Base-by-base conservation (phyloP, 1,284 basidiomycete species). In the Naganishia cerealis region DNA sequence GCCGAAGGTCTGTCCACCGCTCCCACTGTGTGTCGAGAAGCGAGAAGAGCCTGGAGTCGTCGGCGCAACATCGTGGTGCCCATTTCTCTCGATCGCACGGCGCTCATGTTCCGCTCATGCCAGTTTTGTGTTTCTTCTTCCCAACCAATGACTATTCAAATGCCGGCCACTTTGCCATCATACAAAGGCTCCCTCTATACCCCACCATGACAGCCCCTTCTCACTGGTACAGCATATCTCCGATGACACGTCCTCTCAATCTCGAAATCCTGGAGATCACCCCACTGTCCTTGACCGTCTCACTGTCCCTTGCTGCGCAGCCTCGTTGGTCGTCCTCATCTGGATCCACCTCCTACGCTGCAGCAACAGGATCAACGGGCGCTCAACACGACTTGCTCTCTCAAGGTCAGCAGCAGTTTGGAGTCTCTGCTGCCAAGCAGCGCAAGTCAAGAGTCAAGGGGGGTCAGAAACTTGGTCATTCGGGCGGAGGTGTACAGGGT, bases 181-280 rank as follows among this genome's bases (percentile, higher is more conserved):
- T 26, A 42, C 10, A 13, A 50, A n/a, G n/a, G 24, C 8, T 18
- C 50, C 38, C 18, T 16, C 24, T n/a, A n/a, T n/a, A n/a, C n/a
- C 42, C 21, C 54, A 48, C 40, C 29, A 66, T 57, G 53, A 21
- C 63, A 36, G n/a, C 53, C 3, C 16, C 62, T 33, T 70, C 75
- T 0, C 77, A 77, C 48, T 81, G 80, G 80, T 77, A 81, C 67
- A 71, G 73, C 9, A 73, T 81, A 40, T 77, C 77, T 5, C 80
- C 80, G 3, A 72, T 75, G 16, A 80, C 78, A 1, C 76, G 80
- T 7, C 80, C 80, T 0, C 70, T 81, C 26, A 77, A 75, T n/a
- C 74, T 81, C 10, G 72, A 78, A 40, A 77, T 81, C 58, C 76
- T 81, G 59, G 79, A 81, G 66, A 75, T 81, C 63, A 80, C 80